These are phyloP conservation scores for Hibiscus mutabilis DNA, from an alignment of 345 rosid genomes.

Conservation along the genomic window DNA sequence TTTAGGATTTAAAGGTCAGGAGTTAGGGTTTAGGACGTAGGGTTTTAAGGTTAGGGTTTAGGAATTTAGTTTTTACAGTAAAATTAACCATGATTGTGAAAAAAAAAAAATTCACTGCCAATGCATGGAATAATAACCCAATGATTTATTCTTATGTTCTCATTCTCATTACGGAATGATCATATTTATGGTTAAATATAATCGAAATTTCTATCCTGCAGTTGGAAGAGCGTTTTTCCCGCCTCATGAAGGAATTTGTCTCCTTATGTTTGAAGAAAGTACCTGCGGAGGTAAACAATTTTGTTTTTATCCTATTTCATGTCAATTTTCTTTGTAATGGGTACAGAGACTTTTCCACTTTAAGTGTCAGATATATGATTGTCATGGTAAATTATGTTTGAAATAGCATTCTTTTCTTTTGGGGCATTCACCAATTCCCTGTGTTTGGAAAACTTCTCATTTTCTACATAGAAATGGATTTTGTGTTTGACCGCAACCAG, in stretches of 20 bases:
- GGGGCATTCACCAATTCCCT: too few species aligned
- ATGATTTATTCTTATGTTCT: neutral
- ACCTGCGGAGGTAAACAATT: constrained; percentile 77
- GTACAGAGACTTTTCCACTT: neutral
- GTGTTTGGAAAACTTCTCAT: too few species aligned
- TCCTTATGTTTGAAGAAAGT: constrained; percentile 83
- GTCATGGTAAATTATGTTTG: constrained; percentile 4
- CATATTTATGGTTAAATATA: constrained; percentile 14
- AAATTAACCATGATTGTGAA: too few species aligned
- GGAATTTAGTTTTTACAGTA: too few species aligned
- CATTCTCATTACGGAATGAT: constrained; percentile 16
- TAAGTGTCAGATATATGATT: neutral
- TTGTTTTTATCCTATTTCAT: neutral
- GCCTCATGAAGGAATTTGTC: constrained; percentile 94
- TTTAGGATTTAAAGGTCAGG: too few species aligned
- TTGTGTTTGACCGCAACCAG: neutral
- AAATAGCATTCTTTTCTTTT: neutral
- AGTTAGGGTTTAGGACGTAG: too few species aligned
- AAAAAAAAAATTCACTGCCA: too few species aligned
- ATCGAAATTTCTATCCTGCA: constrained; percentile 33
- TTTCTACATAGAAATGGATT: neutral
- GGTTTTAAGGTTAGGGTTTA: too few species aligned
- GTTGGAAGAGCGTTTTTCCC: constrained; percentile 99
- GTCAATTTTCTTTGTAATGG: neutral
- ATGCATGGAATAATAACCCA: neutral